Evolutionary conservation across 2,329 filamentous ascomycete genomes (phyloP).

Genomic region (Sporothrix brunneoviolacea): DNA sequence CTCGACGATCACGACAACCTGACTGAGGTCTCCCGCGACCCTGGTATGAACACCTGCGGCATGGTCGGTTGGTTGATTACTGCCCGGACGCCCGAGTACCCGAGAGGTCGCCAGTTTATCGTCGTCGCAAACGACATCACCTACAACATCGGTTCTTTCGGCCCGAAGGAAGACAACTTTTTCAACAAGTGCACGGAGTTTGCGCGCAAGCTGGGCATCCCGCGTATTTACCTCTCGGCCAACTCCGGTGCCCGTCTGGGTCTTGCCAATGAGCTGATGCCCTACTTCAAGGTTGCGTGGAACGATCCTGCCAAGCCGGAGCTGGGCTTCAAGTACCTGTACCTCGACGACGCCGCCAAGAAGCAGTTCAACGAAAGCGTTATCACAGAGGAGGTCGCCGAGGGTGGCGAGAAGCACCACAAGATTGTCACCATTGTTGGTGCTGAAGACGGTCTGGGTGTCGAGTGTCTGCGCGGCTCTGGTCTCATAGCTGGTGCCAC

Average conservation of each 20-base stretch:
- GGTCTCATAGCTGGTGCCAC: constrained; percentile 98
- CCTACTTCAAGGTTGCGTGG: constrained; percentile 96
- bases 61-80: constrained; percentile 99
- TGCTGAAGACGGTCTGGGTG: constrained; percentile 90
- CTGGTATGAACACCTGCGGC: constrained; percentile 90
- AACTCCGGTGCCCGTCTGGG: constrained; percentile 98
- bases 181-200: constrained; percentile 99
- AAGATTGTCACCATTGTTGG: constrained; percentile 93
- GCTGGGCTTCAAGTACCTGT: constrained; percentile 93
- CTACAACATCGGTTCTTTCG: constrained; percentile 97
- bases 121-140: constrained; percentile 99
- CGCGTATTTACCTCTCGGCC: constrained; percentile 93
- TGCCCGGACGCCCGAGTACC: constrained; percentile 92
- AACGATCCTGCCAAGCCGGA: constrained; percentile 77
- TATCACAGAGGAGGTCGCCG: constrained; percentile 79
- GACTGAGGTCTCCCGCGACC: constrained; percentile 87
- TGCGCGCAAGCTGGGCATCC: constrained; percentile 84
- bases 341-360: constrained; percentile 81
- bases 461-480: constrained; percentile 93
- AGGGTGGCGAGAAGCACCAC: constrained; percentile 83
- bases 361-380: constrained; percentile 80
- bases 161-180: constrained; percentile 92
- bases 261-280: constrained; percentile 93
- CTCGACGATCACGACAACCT: constrained; percentile 90
- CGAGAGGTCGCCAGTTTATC: constrained; percentile 83